Evolutionary conservation across 2,329 filamentous ascomycete species (phyloP).

Genomic region (Penicillium sp.): DNA sequence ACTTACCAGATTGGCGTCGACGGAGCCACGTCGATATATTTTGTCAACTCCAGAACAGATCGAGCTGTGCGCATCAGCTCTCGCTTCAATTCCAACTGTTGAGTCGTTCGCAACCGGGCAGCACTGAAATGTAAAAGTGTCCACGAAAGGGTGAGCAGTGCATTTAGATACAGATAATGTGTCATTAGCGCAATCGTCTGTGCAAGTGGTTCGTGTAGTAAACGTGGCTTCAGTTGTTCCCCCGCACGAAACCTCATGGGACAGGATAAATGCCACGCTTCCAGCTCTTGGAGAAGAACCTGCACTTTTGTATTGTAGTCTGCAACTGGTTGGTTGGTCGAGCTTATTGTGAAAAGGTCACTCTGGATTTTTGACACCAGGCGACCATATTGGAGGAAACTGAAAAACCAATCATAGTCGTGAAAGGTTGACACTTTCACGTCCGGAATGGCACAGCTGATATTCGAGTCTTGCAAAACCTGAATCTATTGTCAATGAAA

Average conservation of each 20-base stretch:
- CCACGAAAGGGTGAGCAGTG: not conserved
- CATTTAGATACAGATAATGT: not conserved
- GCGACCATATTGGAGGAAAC: not conserved
- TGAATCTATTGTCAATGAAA: not conserved
- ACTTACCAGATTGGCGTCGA: not conserved
- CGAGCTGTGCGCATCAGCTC: slow-evolving; percentile 3
- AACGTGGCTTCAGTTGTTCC: not conserved
- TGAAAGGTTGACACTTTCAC: not conserved
- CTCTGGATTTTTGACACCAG: not conserved
- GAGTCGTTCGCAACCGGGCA: not conserved
- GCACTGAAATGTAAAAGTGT: not conserved
- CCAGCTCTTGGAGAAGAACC: not conserved
- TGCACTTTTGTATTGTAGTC: not conserved
- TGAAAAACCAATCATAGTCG: not conserved
- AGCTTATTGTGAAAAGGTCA: not conserved
- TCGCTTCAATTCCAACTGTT: slow-evolving; percentile 3
- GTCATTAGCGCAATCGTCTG: not conserved
- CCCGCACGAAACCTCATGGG: not conserved
- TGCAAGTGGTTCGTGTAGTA: not conserved
- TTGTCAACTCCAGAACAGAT: not conserved
- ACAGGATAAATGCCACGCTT: not conserved
- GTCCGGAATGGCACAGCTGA: not conserved
- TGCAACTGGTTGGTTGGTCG: not conserved
- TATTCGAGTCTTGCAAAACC: not conserved
- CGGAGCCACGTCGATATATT: not conserved